Evolutionary conservation across 345 rosid genomes (phyloP).

Genomic region (Excoecaria cochinchinensis): DNA sequence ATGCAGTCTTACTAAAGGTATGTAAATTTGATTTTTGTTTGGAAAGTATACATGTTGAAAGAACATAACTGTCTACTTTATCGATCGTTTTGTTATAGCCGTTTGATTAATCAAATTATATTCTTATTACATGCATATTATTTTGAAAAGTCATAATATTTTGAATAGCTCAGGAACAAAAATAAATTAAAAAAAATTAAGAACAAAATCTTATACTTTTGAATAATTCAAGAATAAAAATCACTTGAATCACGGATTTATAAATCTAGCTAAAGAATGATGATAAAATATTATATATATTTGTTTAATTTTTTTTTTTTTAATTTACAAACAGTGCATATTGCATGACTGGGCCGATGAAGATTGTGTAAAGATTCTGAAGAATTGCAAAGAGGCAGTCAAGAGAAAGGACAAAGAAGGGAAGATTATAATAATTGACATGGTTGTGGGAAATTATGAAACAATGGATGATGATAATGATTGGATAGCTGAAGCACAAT

Average conservation of each 20-base stretch:
- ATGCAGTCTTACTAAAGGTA: slow-evolving; percentile 36
- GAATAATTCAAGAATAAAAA: too few species aligned
- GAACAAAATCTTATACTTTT: too few species aligned
- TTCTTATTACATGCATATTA: too few species aligned
- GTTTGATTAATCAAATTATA: not conserved
- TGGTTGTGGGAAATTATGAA: not conserved
- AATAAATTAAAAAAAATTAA: too few species aligned
- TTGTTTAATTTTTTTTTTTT: too few species aligned
- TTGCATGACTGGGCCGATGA: slow-evolving; percentile 7
- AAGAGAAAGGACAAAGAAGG: not conserved
- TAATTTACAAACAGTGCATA: slow-evolving; percentile 1
- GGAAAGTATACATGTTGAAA: not conserved
- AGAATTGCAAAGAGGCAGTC: slow-evolving; percentile 6
- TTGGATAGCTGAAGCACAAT: slow-evolving; percentile 12
- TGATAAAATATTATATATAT: too few species aligned
- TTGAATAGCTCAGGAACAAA: too few species aligned
- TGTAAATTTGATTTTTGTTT: too few species aligned
- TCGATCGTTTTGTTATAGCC: not conserved
- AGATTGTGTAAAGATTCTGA: slow-evolving; percentile 4
- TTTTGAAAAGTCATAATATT: too few species aligned
- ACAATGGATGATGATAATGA: not conserved
- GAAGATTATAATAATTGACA: slow-evolving; percentile 7
- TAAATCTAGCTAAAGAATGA: too few species aligned
- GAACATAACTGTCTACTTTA: not conserved
- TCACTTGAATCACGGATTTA: too few species aligned